Conservation (phyloP, 2,329 filamentous ascomycete genomes). For the Didymosphaeria variabile region DNA sequence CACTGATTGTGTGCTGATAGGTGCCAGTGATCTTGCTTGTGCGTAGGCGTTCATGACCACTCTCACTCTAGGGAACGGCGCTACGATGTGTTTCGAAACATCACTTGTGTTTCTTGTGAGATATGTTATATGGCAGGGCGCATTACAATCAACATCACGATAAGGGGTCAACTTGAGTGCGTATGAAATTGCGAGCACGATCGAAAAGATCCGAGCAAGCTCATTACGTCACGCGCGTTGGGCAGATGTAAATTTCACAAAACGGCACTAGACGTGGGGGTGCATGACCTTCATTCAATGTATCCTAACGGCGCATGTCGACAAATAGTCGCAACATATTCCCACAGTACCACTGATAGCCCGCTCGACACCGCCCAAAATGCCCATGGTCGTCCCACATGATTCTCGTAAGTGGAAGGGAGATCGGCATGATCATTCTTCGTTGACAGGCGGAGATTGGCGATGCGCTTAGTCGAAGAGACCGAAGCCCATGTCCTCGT, state of each 20-base stretch:
- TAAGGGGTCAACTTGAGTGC: too few species aligned
- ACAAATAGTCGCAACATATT: constrained; percentile 30
- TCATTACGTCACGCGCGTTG: neutral
- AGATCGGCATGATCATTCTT: constrained; percentile 41
- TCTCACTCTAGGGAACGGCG: too few species aligned
- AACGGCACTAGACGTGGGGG: constrained; percentile 23
- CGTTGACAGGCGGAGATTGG: constrained; percentile 31
- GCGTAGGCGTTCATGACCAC: too few species aligned
- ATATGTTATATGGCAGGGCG: too few species aligned
- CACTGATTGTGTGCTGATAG: too few species aligned
- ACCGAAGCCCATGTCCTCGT: constrained; percentile 79
- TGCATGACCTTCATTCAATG: constrained; percentile 50
- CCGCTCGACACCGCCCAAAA: constrained; percentile 49
- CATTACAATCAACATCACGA: too few species aligned
- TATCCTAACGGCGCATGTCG: constrained; percentile 37
- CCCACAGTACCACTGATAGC: constrained; percentile 38
- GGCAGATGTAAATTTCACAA: neutral
- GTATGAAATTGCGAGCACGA: too few species aligned
- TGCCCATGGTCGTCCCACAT: constrained; percentile 41
- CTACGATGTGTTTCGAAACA: too few species aligned
- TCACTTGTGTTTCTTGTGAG: too few species aligned
- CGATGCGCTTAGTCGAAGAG: constrained; percentile 68
- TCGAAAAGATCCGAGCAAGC: too few species aligned
- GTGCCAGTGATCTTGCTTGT: too few species aligned
- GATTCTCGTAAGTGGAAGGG: constrained; percentile 41